Conservation (phyloP, 768 basidiomycete genomes). For the Macrolepiota dolichaula region DNA sequence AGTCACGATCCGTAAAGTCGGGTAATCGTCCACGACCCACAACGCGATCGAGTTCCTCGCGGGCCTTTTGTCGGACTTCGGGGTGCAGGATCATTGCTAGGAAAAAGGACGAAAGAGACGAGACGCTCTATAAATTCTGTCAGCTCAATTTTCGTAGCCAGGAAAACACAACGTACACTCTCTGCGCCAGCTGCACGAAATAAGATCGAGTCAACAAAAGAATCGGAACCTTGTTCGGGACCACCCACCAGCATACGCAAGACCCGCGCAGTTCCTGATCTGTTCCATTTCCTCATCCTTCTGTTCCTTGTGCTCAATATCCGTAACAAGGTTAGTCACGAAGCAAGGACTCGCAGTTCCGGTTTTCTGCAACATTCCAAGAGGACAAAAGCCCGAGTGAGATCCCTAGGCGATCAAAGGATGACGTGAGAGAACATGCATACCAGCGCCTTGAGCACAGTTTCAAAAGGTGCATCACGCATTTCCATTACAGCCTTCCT, state of each 20-base stretch:
- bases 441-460: constrained; percentile 36
- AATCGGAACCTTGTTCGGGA: background rate
- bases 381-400: background rate
- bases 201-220: background rate
- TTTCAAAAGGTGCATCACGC: constrained; percentile 40
- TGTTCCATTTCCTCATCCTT: constrained; percentile 22
- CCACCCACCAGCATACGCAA: constrained; percentile 33
- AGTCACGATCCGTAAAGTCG: constrained; percentile 23
- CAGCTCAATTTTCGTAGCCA: background rate
- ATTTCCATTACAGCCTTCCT: constrained; percentile 43
- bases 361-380: constrained; percentile 19
- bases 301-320: constrained; percentile 20
- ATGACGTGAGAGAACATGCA: constrained; percentile 20
- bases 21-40: constrained; percentile 26
- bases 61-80: constrained; percentile 27
- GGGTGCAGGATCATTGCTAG: constrained; percentile 35
- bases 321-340: constrained; percentile 26
- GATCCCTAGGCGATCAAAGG: background rate
- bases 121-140: constrained; percentile 24
- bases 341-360: constrained; percentile 33
- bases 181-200: constrained; percentile 35
- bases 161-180: constrained; percentile 26
- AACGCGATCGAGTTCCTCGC: constrained; percentile 28
- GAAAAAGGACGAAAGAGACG: constrained; percentile 31
- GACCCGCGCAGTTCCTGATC: constrained; percentile 33